A percentile compares a stretch with the other conserved stretches of the same genome.
These are phyloP conservation scores for Austroboletus eburneus DNA, from an alignment of 768 basidiomycete species.

Conservation along the genomic window DNA sequence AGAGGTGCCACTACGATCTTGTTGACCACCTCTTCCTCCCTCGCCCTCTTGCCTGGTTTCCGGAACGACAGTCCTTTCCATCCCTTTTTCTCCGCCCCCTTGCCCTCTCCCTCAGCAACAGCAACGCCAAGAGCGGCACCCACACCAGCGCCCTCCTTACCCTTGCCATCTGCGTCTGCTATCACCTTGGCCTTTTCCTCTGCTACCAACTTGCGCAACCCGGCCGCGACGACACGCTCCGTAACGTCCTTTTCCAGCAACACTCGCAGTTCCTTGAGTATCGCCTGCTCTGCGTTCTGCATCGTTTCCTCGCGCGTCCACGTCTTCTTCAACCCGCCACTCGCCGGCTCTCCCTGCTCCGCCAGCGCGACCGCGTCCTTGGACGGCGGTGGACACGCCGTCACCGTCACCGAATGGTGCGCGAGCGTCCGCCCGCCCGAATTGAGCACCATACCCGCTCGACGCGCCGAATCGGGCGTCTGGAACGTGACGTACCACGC, in stretches of 20 bases:
- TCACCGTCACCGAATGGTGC: conserved; percentile 55
- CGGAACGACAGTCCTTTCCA: conserved; percentile 45
- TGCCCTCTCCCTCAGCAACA: too few relatives aligned
- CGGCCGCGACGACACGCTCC: conserved; percentile 54
- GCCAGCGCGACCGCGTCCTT: conserved; percentile 32
- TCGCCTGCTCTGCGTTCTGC: conserved; percentile 49
- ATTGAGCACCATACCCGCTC: conserved; percentile 63
- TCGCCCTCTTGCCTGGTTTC: conserved; percentile 39
- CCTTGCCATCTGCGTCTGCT: conserved; percentile 23
- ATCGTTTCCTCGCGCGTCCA: conserved; percentile 55
- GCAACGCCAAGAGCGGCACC: too few relatives aligned
- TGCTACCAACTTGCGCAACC: conserved; percentile 48
- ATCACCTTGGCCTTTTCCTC: conserved; percentile 45
- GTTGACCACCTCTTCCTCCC: conserved; percentile 32
- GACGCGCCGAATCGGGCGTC: conserved; percentile 55
- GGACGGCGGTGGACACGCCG: conserved; percentile 38
- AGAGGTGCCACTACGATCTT: conserved; percentile 17
- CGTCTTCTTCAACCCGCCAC: conserved; percentile 36
- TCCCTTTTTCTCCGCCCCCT: conserved; percentile 43
- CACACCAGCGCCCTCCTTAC: conserved; percentile 18
- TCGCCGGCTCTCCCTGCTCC: conserved; percentile 23
- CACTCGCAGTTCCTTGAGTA: conserved; percentile 52
- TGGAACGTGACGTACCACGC: conserved; percentile 84
- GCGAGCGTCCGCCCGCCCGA: conserved; percentile 49
- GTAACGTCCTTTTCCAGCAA: conserved; percentile 62